These are phyloP conservation scores for Endoconidiophora laricicola DNA, from an alignment of 2,329 filamentous ascomycete genomes.

Conservation along the genomic window DNA sequence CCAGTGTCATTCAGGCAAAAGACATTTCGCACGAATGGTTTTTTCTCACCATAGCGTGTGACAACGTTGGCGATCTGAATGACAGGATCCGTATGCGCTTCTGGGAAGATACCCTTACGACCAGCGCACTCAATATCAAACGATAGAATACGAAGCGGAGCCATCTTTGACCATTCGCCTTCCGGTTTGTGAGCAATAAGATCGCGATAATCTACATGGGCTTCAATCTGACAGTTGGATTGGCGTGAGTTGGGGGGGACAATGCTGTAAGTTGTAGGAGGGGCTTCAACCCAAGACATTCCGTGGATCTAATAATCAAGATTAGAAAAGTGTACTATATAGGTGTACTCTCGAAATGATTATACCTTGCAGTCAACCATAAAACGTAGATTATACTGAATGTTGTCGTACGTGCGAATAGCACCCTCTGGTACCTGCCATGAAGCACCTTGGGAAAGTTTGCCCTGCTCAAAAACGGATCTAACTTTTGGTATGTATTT, in stretches of 20 bases:
- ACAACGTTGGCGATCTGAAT: constrained; percentile 98
- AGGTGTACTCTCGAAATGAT: not conserved
- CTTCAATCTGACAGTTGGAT: constrained; percentile 94
- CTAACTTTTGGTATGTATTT: constrained; percentile 68
- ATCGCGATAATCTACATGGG: constrained; percentile 64
- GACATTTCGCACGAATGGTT: constrained; percentile 90
- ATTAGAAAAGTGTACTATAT: constrained; percentile 13
- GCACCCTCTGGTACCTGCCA: constrained; percentile 56
- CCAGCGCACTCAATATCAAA: constrained; percentile 99
- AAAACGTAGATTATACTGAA: constrained; percentile 87
- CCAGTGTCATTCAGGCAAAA: constrained; percentile 90
- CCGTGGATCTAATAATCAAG: constrained; percentile 48
- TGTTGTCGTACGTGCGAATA: constrained; percentile 85
- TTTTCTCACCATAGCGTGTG: constrained; percentile 83
- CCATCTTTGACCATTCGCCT: constrained; percentile 97
- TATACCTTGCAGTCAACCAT: constrained; percentile 88
- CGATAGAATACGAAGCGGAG: constrained; percentile 76
- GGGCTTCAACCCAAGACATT: constrained; percentile 94
- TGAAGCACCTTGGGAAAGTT: constrained; percentile 77
- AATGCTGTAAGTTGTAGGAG: constrained; percentile 55
- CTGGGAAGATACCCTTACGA: constrained; percentile 92
- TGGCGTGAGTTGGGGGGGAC: constrained; percentile 51
- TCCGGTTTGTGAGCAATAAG: constrained; percentile 75
- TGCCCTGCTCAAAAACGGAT: constrained; percentile 53
- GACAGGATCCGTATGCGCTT: constrained; percentile 78